phyloP scores from a whole-genome alignment of 768 basidiomycete species.

The Ramaria sp. region DNA sequence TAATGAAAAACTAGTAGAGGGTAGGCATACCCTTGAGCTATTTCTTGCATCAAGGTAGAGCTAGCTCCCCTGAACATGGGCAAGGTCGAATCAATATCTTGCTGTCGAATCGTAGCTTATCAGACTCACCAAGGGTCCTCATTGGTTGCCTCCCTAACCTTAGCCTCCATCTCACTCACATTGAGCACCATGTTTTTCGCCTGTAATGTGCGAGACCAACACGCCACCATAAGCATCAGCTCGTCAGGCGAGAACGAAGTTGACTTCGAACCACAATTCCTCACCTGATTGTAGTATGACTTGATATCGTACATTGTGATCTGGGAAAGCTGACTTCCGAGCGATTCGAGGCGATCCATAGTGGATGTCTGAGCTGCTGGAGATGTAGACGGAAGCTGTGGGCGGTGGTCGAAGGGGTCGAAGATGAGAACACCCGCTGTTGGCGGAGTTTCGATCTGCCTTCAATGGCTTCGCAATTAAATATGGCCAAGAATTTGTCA shows the following conservation, averaged over 20 bases:
- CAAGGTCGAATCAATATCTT: not conserved
- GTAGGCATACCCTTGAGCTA: constrained; percentile 82
- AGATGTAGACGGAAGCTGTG: not conserved
- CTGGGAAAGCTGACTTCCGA: constrained; percentile 67
- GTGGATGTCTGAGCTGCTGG: not conserved
- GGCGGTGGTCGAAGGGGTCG: not conserved
- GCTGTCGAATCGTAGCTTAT: not conserved
- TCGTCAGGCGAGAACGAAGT: no score
- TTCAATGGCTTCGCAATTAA: no score
- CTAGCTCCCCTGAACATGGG: constrained; percentile 73
- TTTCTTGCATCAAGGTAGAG: constrained; percentile 96
- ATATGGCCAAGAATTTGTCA: no score
- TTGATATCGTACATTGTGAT: constrained; percentile 91
- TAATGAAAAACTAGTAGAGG: not conserved
- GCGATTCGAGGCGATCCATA: constrained; percentile 75
- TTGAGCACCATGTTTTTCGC: constrained; percentile 97
- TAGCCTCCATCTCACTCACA: constrained; percentile 93
- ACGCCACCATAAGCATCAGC: not conserved
- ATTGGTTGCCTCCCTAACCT: constrained; percentile 93
- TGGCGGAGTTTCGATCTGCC: no score
- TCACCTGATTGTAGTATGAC: constrained; percentile 86
- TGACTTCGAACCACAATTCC: constrained; percentile 6
- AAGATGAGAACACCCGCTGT: not conserved
- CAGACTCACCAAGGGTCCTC: constrained; percentile 86
- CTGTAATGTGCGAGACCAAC: constrained; percentile 24